Percentiles rank a stretch among this genome's conserved stretches.
Evolutionary conservation across 163 green algal species (phyloP).

Genomic region (Chlorella variabilis): DNA sequence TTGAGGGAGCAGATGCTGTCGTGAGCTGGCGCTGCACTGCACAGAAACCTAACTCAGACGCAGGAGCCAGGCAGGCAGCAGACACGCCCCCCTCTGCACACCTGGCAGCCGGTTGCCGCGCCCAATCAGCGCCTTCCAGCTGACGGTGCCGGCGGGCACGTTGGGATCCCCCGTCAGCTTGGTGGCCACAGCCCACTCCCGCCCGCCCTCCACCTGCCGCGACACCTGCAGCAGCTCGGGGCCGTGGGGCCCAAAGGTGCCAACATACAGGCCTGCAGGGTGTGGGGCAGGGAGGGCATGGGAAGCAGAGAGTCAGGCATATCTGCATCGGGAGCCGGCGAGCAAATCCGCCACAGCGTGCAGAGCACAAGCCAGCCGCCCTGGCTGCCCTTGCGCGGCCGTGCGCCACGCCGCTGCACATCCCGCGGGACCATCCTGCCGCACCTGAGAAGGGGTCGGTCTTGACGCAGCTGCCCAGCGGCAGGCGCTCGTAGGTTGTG

Average conservation of each 20-base stretch:
- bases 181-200: constrained; percentile 73
- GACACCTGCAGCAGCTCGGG: constrained; percentile 85
- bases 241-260: constrained; percentile 89
- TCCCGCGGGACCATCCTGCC: too few species aligned
- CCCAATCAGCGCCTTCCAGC: constrained; percentile 74
- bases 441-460: constrained; percentile 34
- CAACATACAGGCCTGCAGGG: constrained; percentile 82
- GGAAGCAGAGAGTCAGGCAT: too few species aligned
- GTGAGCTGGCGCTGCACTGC: not conserved
- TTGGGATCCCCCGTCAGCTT: constrained; percentile 96
- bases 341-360: not conserved
- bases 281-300: not conserved
- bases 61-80: not conserved
- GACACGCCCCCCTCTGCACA: not conserved
- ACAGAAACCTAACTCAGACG: not conserved
- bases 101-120: constrained; percentile 48
- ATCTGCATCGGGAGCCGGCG: too few species aligned
- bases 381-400: too few species aligned
- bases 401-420: too few species aligned
- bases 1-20: too few species aligned
- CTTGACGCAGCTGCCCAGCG: constrained; percentile 16
- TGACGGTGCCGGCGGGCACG: constrained; percentile 83
- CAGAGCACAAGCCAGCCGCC: too few species aligned
- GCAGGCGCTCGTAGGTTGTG: constrained; percentile 61
- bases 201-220: constrained; percentile 51